Evolutionary conservation across 108 stramenopile genomes (phyloP).

Genomic region (Cyclotella atomus): DNA sequence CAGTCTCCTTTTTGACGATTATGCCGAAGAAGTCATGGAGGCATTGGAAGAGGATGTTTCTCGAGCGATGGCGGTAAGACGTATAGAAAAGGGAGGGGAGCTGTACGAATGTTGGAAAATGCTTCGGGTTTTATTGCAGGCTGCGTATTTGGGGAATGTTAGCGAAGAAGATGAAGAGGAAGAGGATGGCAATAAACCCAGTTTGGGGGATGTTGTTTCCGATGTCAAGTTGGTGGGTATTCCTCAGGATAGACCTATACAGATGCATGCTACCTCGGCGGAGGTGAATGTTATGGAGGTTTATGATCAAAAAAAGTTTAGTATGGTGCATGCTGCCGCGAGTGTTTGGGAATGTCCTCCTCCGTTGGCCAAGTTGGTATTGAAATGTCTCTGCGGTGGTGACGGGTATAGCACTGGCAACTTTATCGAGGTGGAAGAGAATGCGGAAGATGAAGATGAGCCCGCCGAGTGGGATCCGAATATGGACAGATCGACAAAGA

Average conservation of each 20-base stretch:
- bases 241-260: slow-evolving; percentile 21
- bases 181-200: background rate
- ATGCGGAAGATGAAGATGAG: background rate
- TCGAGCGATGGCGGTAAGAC: slow-evolving; percentile 14
- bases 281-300: slow-evolving; percentile 29
- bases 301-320: slow-evolving; percentile 41
- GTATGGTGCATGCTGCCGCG: slow-evolving; percentile 52
- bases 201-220: background rate
- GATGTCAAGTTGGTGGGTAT: background rate
- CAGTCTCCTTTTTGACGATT: slow-evolving; percentile 55
- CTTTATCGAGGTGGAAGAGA: background rate
- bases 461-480: background rate
- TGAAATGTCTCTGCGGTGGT: slow-evolving; percentile 38
- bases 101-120: slow-evolving; percentile 59
- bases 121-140: slow-evolving; percentile 42
- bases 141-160: slow-evolving; percentile 53
- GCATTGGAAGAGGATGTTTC: slow-evolving; percentile 44
- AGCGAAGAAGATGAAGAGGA: slow-evolving; percentile 17
- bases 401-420: background rate
- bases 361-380: slow-evolving; percentile 44
- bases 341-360: slow-evolving; percentile 51
- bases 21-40: slow-evolving; percentile 60
- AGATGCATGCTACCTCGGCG: background rate
- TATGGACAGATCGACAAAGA: background rate
- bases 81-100: slow-evolving; percentile 46